phyloP scores from a whole-genome alignment of 1,284 basidiomycete species.

The Boletus sp. region DNA sequence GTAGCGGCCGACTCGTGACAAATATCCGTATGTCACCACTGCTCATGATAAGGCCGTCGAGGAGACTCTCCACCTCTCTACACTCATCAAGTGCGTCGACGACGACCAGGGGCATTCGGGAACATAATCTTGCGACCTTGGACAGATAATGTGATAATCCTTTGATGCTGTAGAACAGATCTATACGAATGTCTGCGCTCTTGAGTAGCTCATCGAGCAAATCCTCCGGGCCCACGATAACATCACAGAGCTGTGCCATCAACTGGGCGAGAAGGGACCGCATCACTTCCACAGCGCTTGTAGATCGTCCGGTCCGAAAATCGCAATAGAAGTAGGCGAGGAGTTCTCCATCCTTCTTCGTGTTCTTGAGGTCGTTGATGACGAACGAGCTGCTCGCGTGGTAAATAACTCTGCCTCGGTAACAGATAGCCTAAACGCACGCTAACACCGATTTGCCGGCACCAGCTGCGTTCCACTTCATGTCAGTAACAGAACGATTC shows the following conservation, averaged over 20 bases:
- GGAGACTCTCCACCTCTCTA: conserved; percentile 3
- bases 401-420: background rate
- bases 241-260: background rate
- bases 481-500: background rate
- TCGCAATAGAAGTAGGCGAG: conserved; percentile 20
- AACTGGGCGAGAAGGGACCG: conserved; percentile 14
- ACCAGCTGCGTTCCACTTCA: conserved; percentile 2
- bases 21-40: conserved; percentile 2
- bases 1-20: conserved; percentile 4
- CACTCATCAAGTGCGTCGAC: conserved; percentile 17
- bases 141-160: conserved; percentile 1
- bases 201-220: conserved; percentile 13
- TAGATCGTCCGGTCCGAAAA: conserved; percentile 7
- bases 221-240: background rate
- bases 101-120: conserved; percentile 3
- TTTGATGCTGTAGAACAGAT: conserved; percentile 7
- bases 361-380: conserved; percentile 6
- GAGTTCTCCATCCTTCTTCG: background rate
- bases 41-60: background rate
- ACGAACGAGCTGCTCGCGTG: background rate
- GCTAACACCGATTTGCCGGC: conserved; percentile 9
- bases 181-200: background rate
- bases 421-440: background rate
- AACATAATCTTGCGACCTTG: background rate
- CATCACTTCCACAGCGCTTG: conserved; percentile 12